Conservation (phyloP, 2,329 filamentous ascomycete species). For the Periconia macrospinosa region DNA sequence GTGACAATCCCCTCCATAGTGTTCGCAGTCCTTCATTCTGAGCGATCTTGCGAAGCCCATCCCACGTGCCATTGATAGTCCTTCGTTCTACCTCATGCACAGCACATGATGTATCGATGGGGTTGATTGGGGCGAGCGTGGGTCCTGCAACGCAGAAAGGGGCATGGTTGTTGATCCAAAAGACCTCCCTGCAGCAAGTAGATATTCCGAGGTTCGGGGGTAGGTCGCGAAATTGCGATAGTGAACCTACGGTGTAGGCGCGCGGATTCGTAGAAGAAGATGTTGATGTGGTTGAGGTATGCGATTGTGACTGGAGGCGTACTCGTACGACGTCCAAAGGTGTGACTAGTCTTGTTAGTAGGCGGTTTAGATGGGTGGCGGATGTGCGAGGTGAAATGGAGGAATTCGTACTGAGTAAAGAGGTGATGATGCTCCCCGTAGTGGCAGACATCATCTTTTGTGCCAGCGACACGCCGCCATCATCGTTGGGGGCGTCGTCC, state of each 20-base stretch:
- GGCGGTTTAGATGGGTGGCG: neutral
- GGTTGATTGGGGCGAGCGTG: conserved; percentile 47
- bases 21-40: conserved; percentile 85
- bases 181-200: conserved; percentile 93
- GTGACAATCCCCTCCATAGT: conserved; percentile 91
- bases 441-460: conserved; percentile 97
- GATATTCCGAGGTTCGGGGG: conserved; percentile 88
- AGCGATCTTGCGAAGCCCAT: conserved; percentile 91
- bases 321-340: conserved; percentile 96
- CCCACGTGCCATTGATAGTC: conserved; percentile 86
- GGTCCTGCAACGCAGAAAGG: conserved; percentile 77
- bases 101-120: conserved; percentile 68
- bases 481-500: conserved; percentile 42
- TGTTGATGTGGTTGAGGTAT: conserved; percentile 53
- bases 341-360: conserved; percentile 65
- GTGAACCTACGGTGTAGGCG: conserved; percentile 27
- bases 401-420: conserved; percentile 70
- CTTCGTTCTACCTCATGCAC: conserved; percentile 83
- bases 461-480: conserved; percentile 71
- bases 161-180: conserved; percentile 86
- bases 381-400: neutral
- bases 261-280: conserved; percentile 49
- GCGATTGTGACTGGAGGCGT: conserved; percentile 82
- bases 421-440: conserved; percentile 86
- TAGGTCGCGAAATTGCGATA: conserved; percentile 63